Conservation (phyloP, 805 yeast genomes). For the Ogataea naganishii region DNA sequence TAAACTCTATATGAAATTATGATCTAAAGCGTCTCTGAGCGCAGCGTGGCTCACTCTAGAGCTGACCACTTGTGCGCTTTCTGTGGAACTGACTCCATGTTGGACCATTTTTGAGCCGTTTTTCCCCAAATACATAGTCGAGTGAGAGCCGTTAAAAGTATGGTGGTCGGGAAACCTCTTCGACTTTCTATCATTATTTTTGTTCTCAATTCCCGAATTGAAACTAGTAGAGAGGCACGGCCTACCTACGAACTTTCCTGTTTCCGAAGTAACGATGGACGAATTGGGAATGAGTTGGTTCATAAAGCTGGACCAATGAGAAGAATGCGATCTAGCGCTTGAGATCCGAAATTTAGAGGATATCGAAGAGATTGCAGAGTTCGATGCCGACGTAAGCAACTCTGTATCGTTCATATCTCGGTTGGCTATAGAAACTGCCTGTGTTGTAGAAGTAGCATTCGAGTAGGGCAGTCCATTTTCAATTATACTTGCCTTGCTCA, state of each 20-base stretch:
- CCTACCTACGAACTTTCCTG: constrained; percentile 19
- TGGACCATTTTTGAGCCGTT: constrained; percentile 30
- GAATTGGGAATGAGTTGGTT: constrained; percentile 21
- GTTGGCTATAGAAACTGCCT: too few relatives aligned
- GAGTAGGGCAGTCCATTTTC: too few relatives aligned
- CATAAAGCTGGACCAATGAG: too few relatives aligned
- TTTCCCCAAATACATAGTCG: constrained; percentile 32
- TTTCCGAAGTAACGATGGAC: constrained; percentile 22
- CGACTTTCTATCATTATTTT: too few relatives aligned
- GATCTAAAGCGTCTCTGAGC: constrained; percentile 34
- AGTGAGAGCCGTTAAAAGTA: constrained; percentile 27
- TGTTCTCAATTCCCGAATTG: background rate
- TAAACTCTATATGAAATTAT: constrained; percentile 9
- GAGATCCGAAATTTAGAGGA: too few relatives aligned
- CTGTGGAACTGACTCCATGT: constrained; percentile 34
- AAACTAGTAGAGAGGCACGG: too few relatives aligned
- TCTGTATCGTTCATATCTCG: too few relatives aligned
- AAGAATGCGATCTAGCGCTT: too few relatives aligned
- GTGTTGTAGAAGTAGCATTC: too few relatives aligned
- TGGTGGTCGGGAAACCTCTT: too few relatives aligned
- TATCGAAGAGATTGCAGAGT: too few relatives aligned
- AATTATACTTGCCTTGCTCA: background rate
- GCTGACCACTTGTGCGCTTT: constrained; percentile 26
- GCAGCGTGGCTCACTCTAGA: constrained; percentile 39
- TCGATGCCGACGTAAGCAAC: too few relatives aligned